These are phyloP conservation scores for Sporormia fimetaria DNA, from an alignment of 495 filamentous ascomycete species.

Conservation along the genomic window DNA sequence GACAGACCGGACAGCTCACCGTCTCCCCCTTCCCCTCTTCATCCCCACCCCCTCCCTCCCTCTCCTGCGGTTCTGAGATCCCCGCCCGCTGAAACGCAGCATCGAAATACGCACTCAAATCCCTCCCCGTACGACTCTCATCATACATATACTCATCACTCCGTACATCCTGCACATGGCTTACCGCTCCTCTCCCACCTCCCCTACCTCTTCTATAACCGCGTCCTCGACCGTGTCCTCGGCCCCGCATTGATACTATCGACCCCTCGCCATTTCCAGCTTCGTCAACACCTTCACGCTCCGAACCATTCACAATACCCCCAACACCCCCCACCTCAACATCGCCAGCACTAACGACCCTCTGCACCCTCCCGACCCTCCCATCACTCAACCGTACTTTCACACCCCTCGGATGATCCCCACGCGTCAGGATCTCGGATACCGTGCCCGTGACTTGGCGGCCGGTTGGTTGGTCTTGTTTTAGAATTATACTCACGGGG, in stretches of 20 bases:
- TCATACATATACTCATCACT: constrained; percentile 21
- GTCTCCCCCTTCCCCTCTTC: constrained; percentile 14
- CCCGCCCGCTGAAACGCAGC: not conserved
- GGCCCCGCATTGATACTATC: not conserved
- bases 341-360: constrained; percentile 30
- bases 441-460: constrained; percentile 52
- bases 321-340: constrained; percentile 17
- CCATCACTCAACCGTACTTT: constrained; percentile 62
- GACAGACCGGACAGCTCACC: constrained; percentile 48
- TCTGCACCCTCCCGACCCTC: constrained; percentile 56
- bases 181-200: constrained; percentile 1
- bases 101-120: constrained; percentile 22
- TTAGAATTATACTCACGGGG: constrained; percentile 56
- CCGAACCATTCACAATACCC: constrained; percentile 19
- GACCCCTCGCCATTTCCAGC: not conserved
- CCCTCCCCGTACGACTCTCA: constrained; percentile 6
- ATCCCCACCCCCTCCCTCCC: constrained; percentile 4
- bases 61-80: not conserved
- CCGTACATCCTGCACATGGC: constrained; percentile 14
- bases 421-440: constrained; percentile 51
- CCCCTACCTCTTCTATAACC: constrained; percentile 2
- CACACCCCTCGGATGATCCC: constrained; percentile 63
- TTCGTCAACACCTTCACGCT: constrained; percentile 16
- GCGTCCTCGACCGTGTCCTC: not conserved
- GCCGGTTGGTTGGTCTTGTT: constrained; percentile 59